Evolutionary conservation across 441 rosid species (phyloP).

Genomic region (Mallotus japonicus): DNA sequence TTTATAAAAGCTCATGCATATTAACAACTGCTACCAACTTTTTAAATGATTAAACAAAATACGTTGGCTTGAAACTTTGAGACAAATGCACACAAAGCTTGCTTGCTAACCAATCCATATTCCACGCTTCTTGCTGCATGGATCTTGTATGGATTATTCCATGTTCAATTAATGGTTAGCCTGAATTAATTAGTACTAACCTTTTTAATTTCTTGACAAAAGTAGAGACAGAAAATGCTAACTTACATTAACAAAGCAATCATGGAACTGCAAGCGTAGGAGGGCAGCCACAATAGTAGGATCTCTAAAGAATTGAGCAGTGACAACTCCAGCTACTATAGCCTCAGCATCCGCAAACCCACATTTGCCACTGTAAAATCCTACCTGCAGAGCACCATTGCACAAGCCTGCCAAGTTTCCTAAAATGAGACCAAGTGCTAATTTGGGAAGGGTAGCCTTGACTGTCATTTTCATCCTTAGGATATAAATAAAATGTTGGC

Average conservation of each 20-base stretch:
- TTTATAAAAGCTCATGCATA: conserved; percentile 9
- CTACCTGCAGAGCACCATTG: conserved; percentile 29
- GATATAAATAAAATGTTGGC: neutral
- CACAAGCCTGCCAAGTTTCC: conserved; percentile 19
- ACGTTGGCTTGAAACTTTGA: conserved; percentile 6
- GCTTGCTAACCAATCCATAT: conserved; percentile 25
- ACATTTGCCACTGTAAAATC: conserved; percentile 48
- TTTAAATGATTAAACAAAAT: conserved; percentile 2
- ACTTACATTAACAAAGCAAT: conserved; percentile 47
- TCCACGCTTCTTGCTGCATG: conserved; percentile 10
- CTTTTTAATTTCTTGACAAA: neutral
- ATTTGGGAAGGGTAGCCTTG: conserved; percentile 19
- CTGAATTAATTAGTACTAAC: neutral
- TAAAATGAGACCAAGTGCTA: conserved; percentile 24
- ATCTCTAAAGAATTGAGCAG: conserved; percentile 29
- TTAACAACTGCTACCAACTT: conserved; percentile 15
- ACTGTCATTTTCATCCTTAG: conserved; percentile 26
- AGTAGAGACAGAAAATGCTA: neutral
- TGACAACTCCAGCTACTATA: conserved; percentile 36
- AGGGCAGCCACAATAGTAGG: conserved; percentile 42
- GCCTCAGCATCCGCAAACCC: conserved; percentile 42
- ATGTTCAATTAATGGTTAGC: neutral
- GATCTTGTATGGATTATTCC: neutral
- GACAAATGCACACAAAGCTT: conserved; percentile 18
- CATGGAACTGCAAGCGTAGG: conserved; percentile 51